Evolutionary conservation across 306 rosid species (phyloP), one percentile per base, ranked within the genome.

Genomic region (Fagus sylvatica): DNA sequence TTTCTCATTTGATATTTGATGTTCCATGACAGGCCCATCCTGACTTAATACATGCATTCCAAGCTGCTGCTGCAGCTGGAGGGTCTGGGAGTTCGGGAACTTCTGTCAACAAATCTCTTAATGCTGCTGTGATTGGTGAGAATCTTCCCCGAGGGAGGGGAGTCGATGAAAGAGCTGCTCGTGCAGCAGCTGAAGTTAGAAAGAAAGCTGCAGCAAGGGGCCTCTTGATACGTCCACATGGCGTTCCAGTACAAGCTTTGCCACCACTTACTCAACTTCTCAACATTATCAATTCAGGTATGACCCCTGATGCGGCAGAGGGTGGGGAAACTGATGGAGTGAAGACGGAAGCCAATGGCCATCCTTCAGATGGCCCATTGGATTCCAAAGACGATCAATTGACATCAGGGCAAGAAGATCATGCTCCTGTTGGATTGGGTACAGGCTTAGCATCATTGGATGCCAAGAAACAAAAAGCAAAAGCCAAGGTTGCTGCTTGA

Each of bases 151-250:
- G 97, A 53, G 98, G 99, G 66, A 91, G 97, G 84, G 99, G 99
- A 73, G 89, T 80, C 9, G 99, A 96, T 70, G 98, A 93, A 88
- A 86, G 99, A 84, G 99, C 97, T 40, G 97, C 94, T 37, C 91
- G 98, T 2, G 99, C 98, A 2, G 91, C 97, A 66, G 97, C 99
- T 11, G 99, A 90, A 79, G 94, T 79, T 60, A 88, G 99, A 81
- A 96, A 89, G 93, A 96, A 93, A 82, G 99, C 97, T 60, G 96
- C 93, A 0, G 99, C 99, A 54, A 84, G 91, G 78, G 98, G 99
- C 32, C 90, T 96, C 61, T 80, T 84, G 53, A 85, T 89, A 34
- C 96, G 98, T 9, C 96, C 89, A 3, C 98, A 91, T 0, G 92
- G 99, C 3, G 96, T 93, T 33, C 97, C 98, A 0, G 93, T 93